Conservation (phyloP, 805 yeast species). For the Wickerhamomyces xylosicus region DNA sequence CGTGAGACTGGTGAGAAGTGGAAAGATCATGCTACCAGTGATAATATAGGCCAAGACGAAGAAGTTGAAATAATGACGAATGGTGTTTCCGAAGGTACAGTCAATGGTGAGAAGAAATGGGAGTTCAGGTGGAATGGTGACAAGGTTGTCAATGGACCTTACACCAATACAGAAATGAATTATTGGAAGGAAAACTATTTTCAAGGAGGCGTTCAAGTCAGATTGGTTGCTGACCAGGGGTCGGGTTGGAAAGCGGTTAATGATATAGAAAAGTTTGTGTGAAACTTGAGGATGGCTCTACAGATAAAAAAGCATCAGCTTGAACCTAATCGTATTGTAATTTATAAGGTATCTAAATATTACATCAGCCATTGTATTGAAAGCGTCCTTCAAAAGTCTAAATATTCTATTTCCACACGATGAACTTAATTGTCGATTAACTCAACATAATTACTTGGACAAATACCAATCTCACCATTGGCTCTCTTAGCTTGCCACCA, state of each 20-base stretch:
- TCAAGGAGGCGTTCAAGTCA: conserved; percentile 31
- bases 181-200: conserved; percentile 42
- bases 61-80: neutral
- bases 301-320: too few relatives aligned
- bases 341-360: too few relatives aligned
- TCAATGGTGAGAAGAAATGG: conserved; percentile 28
- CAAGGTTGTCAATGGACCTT: conserved; percentile 42
- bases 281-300: too few relatives aligned
- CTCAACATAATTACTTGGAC: conserved; percentile 91
- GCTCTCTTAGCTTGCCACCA: conserved; percentile 97
- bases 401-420: neutral
- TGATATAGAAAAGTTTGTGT: neutral
- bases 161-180: conserved; percentile 33
- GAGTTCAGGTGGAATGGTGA: conserved; percentile 37
- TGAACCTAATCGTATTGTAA: too few relatives aligned
- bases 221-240: neutral
- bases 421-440: conserved; percentile 36
- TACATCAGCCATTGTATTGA: too few relatives aligned
- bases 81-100: too few relatives aligned
- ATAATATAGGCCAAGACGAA: conserved; percentile 11
- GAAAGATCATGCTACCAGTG: conserved; percentile 16
- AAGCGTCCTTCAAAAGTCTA: neutral
- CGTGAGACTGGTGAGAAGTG: conserved; percentile 31
- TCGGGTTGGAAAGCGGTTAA: neutral
- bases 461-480: conserved; percentile 90